Evolutionary conservation across 2,329 filamentous ascomycete genomes (phyloP), one percentile per base, ranked within the genome.

Genomic region (Beauveria sp.): DNA sequence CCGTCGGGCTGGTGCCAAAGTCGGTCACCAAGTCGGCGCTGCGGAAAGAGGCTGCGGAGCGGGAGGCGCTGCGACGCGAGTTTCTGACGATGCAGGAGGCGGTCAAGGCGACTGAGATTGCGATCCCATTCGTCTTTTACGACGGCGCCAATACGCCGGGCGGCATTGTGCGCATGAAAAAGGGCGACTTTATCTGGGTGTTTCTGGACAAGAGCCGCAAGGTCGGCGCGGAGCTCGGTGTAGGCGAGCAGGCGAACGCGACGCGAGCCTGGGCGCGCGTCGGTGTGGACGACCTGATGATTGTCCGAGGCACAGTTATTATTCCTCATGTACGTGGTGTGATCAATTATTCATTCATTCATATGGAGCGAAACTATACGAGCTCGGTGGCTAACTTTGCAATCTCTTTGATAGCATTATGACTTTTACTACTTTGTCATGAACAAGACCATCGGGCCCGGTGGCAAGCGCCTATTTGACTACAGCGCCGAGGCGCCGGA

Each of bases 381-480:
- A 22, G 28, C 12, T 54, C 59, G 14, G 24, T 26, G 42, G 69
- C 59, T 42, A 43, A 66, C 66, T 71, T 65, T 34, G 69, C 64
- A 61, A 63, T 53, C 48, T 43, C 34, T 61, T 20, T 54, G 3
- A 52, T 71, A 98, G 91, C 95, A 99, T 75, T 97, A 96, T 72
- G 93, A 98, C 66, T 92, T 99, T 72, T 95, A 98, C 74, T 95
- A 93, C 76, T 98, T 99, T 76, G 87, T 97, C 72, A 88, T 96
- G 73, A 97, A 98, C 74, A 91, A 88, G 69, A 89, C 86, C 28
- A 74, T 85, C 2, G 90, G 89, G 2, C 88, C 90, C n/a, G 85
- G 86, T 43, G 88, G 89, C 57, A 79, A 79, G 22, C 78, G 84
- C 6, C 78, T 99, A 10, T 98, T 99, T 73, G 83, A 91, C 69